Percentiles rank a stretch among this genome's conserved stretches.
Evolutionary conservation across 768 basidiomycete genomes (phyloP).

Genomic region (Phylloporus arenicola): DNA sequence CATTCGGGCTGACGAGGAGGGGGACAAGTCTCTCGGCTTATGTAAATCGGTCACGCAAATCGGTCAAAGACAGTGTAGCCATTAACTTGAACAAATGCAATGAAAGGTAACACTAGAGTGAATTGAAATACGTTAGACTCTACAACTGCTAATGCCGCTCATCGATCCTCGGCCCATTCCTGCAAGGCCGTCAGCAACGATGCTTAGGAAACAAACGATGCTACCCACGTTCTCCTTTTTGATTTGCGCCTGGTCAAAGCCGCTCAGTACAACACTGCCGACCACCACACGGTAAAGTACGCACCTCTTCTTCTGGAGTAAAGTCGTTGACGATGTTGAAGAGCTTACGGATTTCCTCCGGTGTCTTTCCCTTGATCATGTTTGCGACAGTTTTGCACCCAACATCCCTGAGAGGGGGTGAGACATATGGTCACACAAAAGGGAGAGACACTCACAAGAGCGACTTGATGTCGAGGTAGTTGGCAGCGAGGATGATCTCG

Average conservation of each 20-base stretch:
- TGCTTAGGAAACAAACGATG: background rate
- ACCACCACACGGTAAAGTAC: conserved; percentile 13
- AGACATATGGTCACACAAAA: background rate
- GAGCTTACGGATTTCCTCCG: conserved; percentile 97
- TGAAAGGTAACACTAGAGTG: conserved; percentile 18
- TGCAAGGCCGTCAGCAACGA: conserved; percentile 29
- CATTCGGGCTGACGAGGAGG: conserved; percentile 27
- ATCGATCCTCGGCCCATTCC: conserved; percentile 95
- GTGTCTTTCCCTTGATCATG: conserved; percentile 99
- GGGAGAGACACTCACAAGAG: conserved; percentile 62
- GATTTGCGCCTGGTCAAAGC: conserved; percentile 74
- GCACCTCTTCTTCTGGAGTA: conserved; percentile 96
- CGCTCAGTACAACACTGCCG: conserved; percentile 4
- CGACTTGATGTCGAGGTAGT: conserved; percentile 99
- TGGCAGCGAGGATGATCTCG: conserved; percentile 98
- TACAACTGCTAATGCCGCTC: conserved; percentile 29
- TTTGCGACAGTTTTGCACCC: conserved; percentile 99
- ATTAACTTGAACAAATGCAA: conserved; percentile 19
- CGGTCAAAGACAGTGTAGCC: background rate
- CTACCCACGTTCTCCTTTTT: conserved; percentile 94
- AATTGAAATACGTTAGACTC: conserved; percentile 21
- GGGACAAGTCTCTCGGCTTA: conserved; percentile 12
- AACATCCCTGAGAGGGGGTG: conserved; percentile 62
- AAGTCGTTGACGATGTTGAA: conserved; percentile 99
- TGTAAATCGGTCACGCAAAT: conserved; percentile 8